A percentile compares a stretch with the other conserved stretches of the same genome.
Evolutionary conservation across 2,329 filamentous ascomycete species (phyloP).

Genomic region (Colletotrichum sp.): DNA sequence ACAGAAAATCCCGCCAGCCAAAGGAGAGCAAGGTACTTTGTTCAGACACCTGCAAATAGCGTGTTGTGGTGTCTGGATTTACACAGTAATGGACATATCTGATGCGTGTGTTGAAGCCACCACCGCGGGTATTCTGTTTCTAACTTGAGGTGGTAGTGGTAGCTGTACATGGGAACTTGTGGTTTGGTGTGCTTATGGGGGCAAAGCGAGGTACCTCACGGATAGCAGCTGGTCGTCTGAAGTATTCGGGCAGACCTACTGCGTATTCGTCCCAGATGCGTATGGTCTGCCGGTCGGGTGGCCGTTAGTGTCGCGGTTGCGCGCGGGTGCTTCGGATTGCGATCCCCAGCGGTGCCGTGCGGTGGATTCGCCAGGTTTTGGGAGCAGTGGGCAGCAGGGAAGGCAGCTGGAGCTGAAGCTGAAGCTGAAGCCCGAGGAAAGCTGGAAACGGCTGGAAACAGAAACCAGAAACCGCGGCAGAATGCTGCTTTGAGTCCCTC

Average conservation of each 20-base stretch:
- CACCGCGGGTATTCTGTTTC: background rate
- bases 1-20: background rate
- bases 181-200: background rate
- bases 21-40: background rate
- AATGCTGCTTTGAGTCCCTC: background rate
- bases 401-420: slow-evolving; percentile 14
- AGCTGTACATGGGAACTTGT: background rate
- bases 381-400: slow-evolving; percentile 7
- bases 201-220: background rate
- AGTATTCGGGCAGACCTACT: background rate
- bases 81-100: background rate
- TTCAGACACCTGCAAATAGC: background rate
- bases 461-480: background rate
- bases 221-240: background rate
- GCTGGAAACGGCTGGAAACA: slow-evolving; percentile 6
- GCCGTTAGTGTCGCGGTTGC: slow-evolving; percentile 1
- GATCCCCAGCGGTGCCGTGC: background rate
- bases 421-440: slow-evolving; percentile 1
- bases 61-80: background rate
- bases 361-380: slow-evolving; percentile 4
- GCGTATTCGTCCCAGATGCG: slow-evolving; percentile 14
- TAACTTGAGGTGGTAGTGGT: background rate
- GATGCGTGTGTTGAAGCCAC: background rate
- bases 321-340: slow-evolving; percentile 18
- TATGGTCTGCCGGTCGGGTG: background rate